Base-by-base conservation (phyloP, 331 rosid species). In the Cydonia oblonga region DNA sequence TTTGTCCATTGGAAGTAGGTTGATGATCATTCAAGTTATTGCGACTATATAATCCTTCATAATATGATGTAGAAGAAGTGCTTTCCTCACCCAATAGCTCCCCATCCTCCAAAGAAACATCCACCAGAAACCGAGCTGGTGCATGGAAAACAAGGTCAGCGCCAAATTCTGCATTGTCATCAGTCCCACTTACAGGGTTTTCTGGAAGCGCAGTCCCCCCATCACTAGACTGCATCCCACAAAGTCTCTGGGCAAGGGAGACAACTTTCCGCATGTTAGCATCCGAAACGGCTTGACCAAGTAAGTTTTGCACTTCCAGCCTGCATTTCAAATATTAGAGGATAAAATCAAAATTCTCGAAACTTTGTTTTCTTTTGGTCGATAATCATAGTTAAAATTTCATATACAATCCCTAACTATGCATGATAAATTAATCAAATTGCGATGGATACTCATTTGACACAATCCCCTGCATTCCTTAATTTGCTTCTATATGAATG, bases 91-190 rank as follows among this genome's bases (percentile, higher is more conserved):
- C 85, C 75, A 84, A 70, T 69, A 89, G 77, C 54, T 89, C 92
- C 72, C 81, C 92, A 69, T 80, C 87, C 68, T 89, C 96, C 75
- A 93, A 78, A 57, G 92, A 81, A 68, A 82, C 81, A 65, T 93
- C 97, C 72, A 93, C 86, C 85, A 91, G 57, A 78, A 93, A 93
- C 73, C 98, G 89, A n/a, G 91, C 65, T 24, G 98, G 98, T 6
- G 86, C 86, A 81, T 82, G 84, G 81, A 91, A 93, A 71, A 74
- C 79, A 73, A 93, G 85, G 84, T 93, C 91, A 62, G 92, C 87
- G 42, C 98, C 97, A 85, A 93, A 93, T 79, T 93, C 97, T 40
- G 75, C 32, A 76, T 71, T 72, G 30, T 73, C 78, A 72, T 79
- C 80, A 30, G 73, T 68, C 68, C 75, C 85, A 73, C 81, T 81